These are phyloP conservation scores for Chrysanthemum lavandulifolium DNA, from an alignment of 129 eudicot species.

Conservation along the genomic window DNA sequence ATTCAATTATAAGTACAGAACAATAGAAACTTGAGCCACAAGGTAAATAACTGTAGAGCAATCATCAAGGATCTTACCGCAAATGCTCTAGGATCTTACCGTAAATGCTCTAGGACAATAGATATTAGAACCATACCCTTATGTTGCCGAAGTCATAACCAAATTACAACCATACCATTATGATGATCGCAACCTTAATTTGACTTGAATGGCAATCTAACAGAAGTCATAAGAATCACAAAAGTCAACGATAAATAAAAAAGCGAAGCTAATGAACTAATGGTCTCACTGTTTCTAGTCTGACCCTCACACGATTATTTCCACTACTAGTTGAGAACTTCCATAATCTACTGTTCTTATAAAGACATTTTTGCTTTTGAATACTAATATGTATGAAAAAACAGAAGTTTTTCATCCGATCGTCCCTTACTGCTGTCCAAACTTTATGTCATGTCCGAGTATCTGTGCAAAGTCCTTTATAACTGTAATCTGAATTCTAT, in stretches of 20 bases:
- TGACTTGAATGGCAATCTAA: constrained; percentile 36
- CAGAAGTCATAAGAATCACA: constrained; percentile 41
- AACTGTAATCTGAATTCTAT: no score
- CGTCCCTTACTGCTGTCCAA: no score
- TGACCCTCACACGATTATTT: background rate
- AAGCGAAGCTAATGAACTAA: constrained; percentile 8
- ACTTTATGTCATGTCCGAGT: no score
- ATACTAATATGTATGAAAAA: no score
- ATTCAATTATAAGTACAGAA: constrained; percentile 3
- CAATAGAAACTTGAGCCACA: constrained; percentile 18
- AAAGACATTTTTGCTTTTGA: no score
- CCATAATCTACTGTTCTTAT: no score
- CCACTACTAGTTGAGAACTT: background rate
- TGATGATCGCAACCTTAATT: constrained; percentile 39
- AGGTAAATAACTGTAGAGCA: constrained; percentile 22
- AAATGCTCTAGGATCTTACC: constrained; percentile 29
- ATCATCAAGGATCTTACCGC: constrained; percentile 33
- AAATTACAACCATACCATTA: constrained; percentile 24
- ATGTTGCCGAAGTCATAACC: constrained; percentile 33
- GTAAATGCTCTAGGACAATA: constrained; percentile 16
- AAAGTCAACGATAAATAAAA: constrained; percentile 23
- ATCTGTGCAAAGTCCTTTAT: no score
- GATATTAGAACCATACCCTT: constrained; percentile 32
- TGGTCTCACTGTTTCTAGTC: constrained; percentile 26
- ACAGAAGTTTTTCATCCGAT: no score